Percentiles rank a stretch among this genome's conserved stretches.
Evolutionary conservation across 305 asterid species (phyloP).

Genomic region (Caryopteris hybrid): DNA sequence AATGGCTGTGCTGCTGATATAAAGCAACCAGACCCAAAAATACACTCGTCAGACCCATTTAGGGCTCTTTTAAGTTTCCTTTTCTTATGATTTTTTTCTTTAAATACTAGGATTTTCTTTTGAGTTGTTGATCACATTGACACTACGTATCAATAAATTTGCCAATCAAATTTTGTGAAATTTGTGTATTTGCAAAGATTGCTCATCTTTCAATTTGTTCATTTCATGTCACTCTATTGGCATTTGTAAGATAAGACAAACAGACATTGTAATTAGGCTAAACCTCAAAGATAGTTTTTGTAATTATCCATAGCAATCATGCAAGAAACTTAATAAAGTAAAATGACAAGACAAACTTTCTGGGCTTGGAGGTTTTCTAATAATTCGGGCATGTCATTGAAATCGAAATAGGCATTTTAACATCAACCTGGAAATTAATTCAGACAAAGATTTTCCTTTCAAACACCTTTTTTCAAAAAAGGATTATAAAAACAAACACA

Average conservation of each 20-base stretch:
- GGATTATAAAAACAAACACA: background rate
- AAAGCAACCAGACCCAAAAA: too few relatives aligned
- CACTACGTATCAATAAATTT: too few relatives aligned
- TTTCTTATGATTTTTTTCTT: too few relatives aligned
- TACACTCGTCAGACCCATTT: too few relatives aligned
- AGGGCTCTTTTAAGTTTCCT: too few relatives aligned
- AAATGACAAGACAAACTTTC: background rate
- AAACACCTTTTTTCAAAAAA: background rate
- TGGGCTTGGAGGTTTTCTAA: background rate
- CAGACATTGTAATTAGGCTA: background rate
- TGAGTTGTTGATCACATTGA: too few relatives aligned
- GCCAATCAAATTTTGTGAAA: too few relatives aligned
- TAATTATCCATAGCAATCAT: background rate
- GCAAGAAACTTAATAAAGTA: background rate
- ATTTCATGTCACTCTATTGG: background rate
- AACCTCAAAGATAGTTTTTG: background rate
- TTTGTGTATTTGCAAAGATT: too few relatives aligned
- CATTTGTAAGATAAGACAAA: background rate
- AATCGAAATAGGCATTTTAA: background rate
- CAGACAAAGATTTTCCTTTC: background rate
- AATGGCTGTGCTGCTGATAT: too few relatives aligned
- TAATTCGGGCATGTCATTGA: background rate
- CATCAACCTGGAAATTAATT: background rate
- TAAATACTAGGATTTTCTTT: too few relatives aligned
- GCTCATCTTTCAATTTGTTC: too few relatives aligned